Base-by-base conservation (phyloP, 371 early-diverging fungal species). In the Parasitella parasitica region DNA sequence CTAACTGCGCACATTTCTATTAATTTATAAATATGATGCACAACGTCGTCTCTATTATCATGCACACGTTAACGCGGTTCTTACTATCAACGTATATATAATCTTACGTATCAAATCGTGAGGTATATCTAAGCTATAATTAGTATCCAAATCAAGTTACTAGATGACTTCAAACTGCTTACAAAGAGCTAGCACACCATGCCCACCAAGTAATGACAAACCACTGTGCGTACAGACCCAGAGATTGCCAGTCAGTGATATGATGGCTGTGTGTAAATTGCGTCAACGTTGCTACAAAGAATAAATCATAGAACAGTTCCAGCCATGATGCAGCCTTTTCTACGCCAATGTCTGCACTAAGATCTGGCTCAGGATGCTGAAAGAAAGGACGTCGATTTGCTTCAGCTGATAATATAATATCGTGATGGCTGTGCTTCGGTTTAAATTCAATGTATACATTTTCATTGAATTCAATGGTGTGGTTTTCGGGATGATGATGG, bases 161-260 rank as follows among this genome's bases (percentile, higher is more conserved):
- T n/a, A n/a, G n/a, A n/a, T n/a, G n/a, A n/a, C n/a, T n/a, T n/a
- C n/a, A n/a, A 46, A 27, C 28, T 4, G 1, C 69, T 72, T 75
- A 76, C 79, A 82, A 63, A 28, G 77, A 79, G 55, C 77, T 75
- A 4, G 79, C 72, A 39, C 73, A 75, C 83, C 83, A 83, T 22
- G 81, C 73, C 83, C 86, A 85, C 86, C 83, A 85, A 54, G 82
- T 79, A 37, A 85, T 81, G 18, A 83, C 59, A 54, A 85, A 85
- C 86, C 86, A 83, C 24, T 75, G 72, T 4, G 83, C 65, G 63
- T 85, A 85, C 20, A 77, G 64, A 6, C 71, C 77, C n/a, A 85
- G 63, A 0, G 86, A 79, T 0, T 58, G 69, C 83, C 78, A 73
- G 50, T 82, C 80, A n/a, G 77, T 81, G 37, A 86, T 86, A 38